These are phyloP conservation scores for Pterula multifida DNA, from an alignment of 1,284 basidiomycete species.

Conservation along the genomic window DNA sequence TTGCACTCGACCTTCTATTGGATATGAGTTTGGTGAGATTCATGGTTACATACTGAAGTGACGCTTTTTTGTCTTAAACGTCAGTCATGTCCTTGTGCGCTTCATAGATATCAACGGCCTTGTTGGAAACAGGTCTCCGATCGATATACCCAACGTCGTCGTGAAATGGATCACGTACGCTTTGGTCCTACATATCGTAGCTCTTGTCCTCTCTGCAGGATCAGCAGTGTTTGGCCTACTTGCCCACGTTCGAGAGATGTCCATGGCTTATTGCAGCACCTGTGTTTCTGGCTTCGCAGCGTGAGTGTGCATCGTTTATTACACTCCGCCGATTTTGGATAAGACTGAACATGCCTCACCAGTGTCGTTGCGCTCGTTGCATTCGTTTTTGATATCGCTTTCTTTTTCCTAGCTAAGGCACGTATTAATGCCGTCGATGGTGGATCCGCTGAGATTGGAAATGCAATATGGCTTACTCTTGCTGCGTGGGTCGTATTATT, in stretches of 20 bases:
- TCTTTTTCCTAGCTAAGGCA: constrained; percentile 77
- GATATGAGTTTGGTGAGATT: constrained; percentile 76
- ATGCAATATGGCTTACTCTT: constrained; percentile 77
- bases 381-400: constrained; percentile 76
- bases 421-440: constrained; percentile 52
- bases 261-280: constrained; percentile 76
- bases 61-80: too few species aligned
- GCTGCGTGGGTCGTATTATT: constrained; percentile 75
- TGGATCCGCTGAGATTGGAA: constrained; percentile 66
- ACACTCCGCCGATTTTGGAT: neutral
- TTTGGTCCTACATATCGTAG: constrained; percentile 80
- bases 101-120: constrained; percentile 65
- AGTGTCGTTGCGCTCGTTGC: constrained; percentile 55
- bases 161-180: constrained; percentile 88
- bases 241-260: constrained; percentile 76
- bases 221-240: constrained; percentile 71
- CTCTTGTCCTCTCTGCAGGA: constrained; percentile 57
- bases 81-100: constrained; percentile 1
- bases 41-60: neutral
- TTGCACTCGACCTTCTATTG: constrained; percentile 69
- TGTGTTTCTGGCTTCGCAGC: constrained; percentile 74
- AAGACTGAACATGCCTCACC: neutral
- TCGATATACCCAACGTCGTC: constrained; percentile 65
- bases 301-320: neutral
- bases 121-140: constrained; percentile 47